Conservation (phyloP, 441 rosid genomes). For the Syzygium syzygioides region DNA sequence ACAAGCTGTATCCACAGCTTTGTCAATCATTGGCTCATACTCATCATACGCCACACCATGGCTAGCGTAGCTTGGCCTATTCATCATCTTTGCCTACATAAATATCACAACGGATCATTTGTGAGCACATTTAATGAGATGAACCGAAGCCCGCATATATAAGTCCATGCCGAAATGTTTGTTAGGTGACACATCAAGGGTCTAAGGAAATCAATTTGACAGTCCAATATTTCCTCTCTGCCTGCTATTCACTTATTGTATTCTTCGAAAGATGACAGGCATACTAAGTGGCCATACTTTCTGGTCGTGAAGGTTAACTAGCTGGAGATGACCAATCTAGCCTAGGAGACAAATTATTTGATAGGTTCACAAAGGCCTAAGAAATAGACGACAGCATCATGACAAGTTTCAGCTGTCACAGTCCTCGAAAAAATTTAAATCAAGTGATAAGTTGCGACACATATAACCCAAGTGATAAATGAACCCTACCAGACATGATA, state of each 20-base stretch:
- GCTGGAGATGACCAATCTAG: not conserved
- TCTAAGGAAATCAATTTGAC: not conserved
- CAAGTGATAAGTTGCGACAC: not conserved
- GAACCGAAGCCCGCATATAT: not conserved
- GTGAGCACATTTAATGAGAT: not conserved
- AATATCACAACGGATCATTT: not conserved
- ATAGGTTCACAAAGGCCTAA: not conserved
- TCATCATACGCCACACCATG: constrained; percentile 3
- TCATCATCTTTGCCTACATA: constrained; percentile 3
- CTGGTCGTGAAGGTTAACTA: not conserved
- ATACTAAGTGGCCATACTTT: not conserved
- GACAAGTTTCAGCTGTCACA: not conserved
- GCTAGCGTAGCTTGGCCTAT: not conserved
- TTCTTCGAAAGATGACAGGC: not conserved
- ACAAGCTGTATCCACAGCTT: constrained; percentile 7
- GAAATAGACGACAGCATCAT: not conserved
- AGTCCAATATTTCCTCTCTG: not conserved
- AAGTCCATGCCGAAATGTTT: not conserved
- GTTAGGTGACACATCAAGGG: not conserved
- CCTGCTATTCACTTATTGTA: not conserved
- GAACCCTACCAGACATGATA: not conserved
- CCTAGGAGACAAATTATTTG: not conserved
- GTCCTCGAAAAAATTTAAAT: not conserved
- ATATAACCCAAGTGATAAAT: not conserved
- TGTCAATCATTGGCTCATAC: constrained; percentile 13